Conservation (phyloP, 1,139 yeast genomes). For the Blastobotrys serpentis region DNA sequence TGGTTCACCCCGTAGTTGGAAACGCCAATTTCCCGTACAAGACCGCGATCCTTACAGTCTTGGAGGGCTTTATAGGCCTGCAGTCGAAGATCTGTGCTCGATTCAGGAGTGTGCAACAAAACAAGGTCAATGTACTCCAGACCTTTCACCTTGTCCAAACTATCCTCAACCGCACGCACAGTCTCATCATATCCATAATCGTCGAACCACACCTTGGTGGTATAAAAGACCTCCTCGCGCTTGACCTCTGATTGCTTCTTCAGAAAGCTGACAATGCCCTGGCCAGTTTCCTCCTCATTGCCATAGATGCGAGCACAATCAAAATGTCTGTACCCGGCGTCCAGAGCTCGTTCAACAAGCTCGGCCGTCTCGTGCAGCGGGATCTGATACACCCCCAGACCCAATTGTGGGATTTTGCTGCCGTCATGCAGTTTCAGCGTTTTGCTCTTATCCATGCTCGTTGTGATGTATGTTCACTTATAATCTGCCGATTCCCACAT, state of each 20-base stretch:
- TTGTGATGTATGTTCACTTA: no score
- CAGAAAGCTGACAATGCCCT: constrained; percentile 35
- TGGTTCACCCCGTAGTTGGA: constrained; percentile 77
- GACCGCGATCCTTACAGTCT: constrained; percentile 51
- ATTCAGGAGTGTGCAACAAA: constrained; percentile 43
- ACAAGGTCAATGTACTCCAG: constrained; percentile 65
- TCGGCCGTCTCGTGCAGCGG: constrained; percentile 31
- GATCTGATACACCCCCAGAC: constrained; percentile 62
- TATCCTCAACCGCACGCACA: constrained; percentile 42
- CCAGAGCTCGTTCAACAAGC: constrained; percentile 37
- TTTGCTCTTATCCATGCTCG: no score
- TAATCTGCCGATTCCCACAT: no score
- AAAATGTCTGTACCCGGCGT: constrained; percentile 57
- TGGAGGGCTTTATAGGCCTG: constrained; percentile 48
- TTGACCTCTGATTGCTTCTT: constrained; percentile 25
- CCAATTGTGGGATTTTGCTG: constrained; percentile 30
- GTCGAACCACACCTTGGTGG: constrained; percentile 75
- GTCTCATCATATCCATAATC: constrained; percentile 53
- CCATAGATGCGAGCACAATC: constrained; percentile 61
- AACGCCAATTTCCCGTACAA: constrained; percentile 71
- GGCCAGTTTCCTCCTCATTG: constrained; percentile 57
- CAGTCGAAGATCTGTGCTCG: constrained; percentile 34
- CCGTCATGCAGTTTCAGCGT: background rate
- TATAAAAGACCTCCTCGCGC: constrained; percentile 68
- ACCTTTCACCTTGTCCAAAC: constrained; percentile 39